Conservation (phyloP, 1,284 basidiomycete species). For the Butyriboletus appendiculatus region DNA sequence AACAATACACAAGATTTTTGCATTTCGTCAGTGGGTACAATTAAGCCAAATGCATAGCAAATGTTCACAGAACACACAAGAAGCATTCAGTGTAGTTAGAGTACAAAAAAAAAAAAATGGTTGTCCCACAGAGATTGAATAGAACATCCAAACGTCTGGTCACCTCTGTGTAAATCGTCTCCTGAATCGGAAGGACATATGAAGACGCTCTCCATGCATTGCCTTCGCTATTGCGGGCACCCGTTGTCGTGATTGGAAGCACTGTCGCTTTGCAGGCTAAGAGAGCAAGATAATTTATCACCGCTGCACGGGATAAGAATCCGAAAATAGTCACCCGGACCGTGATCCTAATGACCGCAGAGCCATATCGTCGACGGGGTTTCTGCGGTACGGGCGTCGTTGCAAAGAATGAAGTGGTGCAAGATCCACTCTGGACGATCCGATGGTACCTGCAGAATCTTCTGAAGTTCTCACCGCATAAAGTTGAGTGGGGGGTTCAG, state of each 20-base stretch:
- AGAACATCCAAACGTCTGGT: background rate
- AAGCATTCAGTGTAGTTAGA: constrained; percentile 13
- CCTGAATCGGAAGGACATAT: background rate
- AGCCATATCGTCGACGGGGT: constrained; percentile 63
- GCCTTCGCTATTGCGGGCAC: constrained; percentile 7
- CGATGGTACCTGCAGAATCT: constrained; percentile 27
- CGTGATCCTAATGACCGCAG: constrained; percentile 50
- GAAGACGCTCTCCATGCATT: background rate
- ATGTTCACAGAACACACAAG: constrained; percentile 11
- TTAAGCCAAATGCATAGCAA: constrained; percentile 31
- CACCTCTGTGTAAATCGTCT: background rate
- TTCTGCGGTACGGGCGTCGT: constrained; percentile 59
- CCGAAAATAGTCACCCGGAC: constrained; percentile 38
- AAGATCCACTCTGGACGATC: constrained; percentile 43
- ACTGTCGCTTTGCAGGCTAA: constrained; percentile 18
- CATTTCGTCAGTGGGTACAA: constrained; percentile 23
- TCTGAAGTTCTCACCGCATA: constrained; percentile 31
- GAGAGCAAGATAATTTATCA: constrained; percentile 25
- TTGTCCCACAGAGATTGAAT: background rate
- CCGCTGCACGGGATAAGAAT: constrained; percentile 18
- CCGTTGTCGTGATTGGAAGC: constrained; percentile 11
- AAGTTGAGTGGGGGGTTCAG: constrained; percentile 33
- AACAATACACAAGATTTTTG: constrained; percentile 12
- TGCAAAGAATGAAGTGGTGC: constrained; percentile 57
- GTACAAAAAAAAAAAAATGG: constrained; percentile 11